Conservation (phyloP, 768 basidiomycete species). For the Amanita fuliginea region DNA sequence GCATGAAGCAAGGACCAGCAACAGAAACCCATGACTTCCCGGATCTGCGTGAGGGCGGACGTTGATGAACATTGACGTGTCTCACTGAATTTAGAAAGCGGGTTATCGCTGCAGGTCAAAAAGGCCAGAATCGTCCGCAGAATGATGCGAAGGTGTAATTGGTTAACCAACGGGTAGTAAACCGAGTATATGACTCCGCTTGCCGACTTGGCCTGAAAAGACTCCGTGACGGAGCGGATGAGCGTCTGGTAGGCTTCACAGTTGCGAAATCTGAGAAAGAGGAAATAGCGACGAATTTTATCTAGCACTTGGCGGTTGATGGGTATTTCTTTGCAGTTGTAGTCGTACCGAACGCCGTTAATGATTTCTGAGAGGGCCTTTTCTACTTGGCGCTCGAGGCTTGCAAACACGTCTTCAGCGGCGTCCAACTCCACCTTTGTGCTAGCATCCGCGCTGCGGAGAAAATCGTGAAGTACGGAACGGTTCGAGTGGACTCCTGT, state of each 20-base stretch:
- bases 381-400: conserved; percentile 32
- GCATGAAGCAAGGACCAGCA: conserved; percentile 18
- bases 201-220: conserved; percentile 10
- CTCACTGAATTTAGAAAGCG: neutral
- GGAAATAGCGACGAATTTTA: conserved; percentile 34
- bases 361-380: conserved; percentile 3
- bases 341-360: neutral
- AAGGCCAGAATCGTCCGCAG: conserved; percentile 20
- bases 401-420: conserved; percentile 30
- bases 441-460: neutral
- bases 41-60: neutral
- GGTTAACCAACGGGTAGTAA: conserved; percentile 19
- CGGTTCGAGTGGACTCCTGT: conserved; percentile 21
- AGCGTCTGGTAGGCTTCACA: conserved; percentile 33
- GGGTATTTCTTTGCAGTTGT: conserved; percentile 13
- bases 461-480: conserved; percentile 23
- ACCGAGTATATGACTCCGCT: conserved; percentile 17
- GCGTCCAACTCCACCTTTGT: conserved; percentile 25
- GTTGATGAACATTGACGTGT: neutral
- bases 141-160: conserved; percentile 20
- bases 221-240: conserved; percentile 18
- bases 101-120: neutral
- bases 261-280: conserved; percentile 48
- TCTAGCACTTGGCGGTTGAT: conserved; percentile 21
- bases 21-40: neutral